Evolutionary conservation across 345 rosid species (phyloP), one percentile per base, ranked within the genome.

Genomic region (Citrus inodora): DNA sequence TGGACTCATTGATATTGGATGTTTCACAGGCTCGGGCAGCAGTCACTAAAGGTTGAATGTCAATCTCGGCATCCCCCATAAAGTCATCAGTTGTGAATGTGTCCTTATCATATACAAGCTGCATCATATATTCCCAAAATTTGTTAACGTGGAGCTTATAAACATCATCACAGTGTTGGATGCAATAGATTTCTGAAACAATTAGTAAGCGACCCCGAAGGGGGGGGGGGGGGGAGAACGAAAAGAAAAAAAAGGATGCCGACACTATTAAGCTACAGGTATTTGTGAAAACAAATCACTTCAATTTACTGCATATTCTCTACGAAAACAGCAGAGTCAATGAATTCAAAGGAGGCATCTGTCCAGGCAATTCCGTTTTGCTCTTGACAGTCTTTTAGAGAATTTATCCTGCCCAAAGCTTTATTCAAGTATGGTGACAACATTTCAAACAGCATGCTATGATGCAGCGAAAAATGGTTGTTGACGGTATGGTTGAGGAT

Each of bases 41-140:
- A 65, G 86, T 46, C 30, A 96, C 87, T 73, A 96, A 87, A 9
- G 98, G 94, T 81, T 96, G 97, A 76, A 94, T 96, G 87, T 96
- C 98, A n/a, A 96, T 92, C 86, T 96, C 98, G 0, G 98, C 95
- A 72, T 93, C 98, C 51, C 99, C 99, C 98, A 94, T 96, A 80
- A 94, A 96, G 87, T 96, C 98, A 76, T 96, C 97, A 0, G 91
- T 82, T 46, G 89, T 76, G 84, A 96, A 96, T 13, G 90, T 92
- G 80, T 96, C 99, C 82, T 94, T 96, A 73, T 96, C 99, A 59
- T 89, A 94, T 74, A 94, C 97, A 71, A 90, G 78, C 98, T 94
- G 94, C 79, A 86, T 25, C 76, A 0, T 42, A 55, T 32, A 74
- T 77, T 9, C 4, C 67, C 51, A 22, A 77, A 71, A 30, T 48